A percentile compares a stretch with the other conserved stretches of the same genome.
Evolutionary conservation across 129 eudicot genomes (phyloP).

Genomic region (Mikania micrantha): DNA sequence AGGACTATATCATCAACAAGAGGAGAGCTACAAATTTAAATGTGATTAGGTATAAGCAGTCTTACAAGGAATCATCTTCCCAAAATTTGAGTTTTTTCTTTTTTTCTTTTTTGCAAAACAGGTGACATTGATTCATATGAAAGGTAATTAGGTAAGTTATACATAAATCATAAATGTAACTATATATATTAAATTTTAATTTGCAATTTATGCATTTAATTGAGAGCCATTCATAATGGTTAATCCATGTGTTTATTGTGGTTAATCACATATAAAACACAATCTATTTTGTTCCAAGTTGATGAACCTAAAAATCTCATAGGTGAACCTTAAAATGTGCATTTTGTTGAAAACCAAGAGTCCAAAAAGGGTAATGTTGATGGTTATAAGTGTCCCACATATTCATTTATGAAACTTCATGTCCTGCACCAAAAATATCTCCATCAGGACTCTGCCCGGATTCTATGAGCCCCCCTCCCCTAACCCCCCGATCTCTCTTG

Average conservation of each 20-base stretch:
- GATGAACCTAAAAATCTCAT: not conserved
- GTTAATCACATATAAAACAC: not conserved
- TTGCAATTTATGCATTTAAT: not conserved
- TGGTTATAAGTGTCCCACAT: slow-evolving; percentile 15
- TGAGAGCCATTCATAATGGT: not conserved
- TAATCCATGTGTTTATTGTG: not conserved
- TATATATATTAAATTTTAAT: too few relatives aligned
- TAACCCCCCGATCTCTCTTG: slow-evolving; percentile 33
- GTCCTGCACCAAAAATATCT: slow-evolving; percentile 17
- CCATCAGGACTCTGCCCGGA: slow-evolving; percentile 29
- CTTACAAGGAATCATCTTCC: too few relatives aligned
- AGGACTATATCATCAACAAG: not conserved
- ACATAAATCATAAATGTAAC: too few relatives aligned
- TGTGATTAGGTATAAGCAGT: not conserved
- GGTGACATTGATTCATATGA: too few relatives aligned
- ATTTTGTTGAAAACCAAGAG: slow-evolving; percentile 14
- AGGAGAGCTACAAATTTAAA: not conserved
- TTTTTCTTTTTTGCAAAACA: too few relatives aligned
- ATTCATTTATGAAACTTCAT: slow-evolving; percentile 14
- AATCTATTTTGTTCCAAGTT: not conserved
- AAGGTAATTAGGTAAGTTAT: too few relatives aligned
- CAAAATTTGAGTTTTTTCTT: too few relatives aligned
- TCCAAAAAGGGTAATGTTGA: slow-evolving; percentile 18
- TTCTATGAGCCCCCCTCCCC: slow-evolving; percentile 37
- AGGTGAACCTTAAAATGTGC: slow-evolving; percentile 16